Conservation (phyloP, 495 filamentous ascomycete genomes). For the Penicillium odoratum region DNA sequence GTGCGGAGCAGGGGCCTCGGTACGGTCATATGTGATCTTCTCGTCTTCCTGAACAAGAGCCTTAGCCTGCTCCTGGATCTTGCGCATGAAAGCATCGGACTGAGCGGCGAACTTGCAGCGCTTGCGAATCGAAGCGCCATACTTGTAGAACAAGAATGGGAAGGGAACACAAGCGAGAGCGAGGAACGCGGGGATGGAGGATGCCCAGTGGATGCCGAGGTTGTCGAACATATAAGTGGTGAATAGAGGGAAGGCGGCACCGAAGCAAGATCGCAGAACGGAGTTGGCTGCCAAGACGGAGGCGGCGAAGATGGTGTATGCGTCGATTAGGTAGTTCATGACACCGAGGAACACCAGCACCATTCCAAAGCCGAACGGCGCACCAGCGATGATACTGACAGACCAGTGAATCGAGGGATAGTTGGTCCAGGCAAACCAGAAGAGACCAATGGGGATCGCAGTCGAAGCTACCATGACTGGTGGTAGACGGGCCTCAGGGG, state of each 20-base stretch:
- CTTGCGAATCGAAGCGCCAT: slow-evolving; percentile 63
- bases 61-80: slow-evolving; percentile 35
- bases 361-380: slow-evolving; percentile 74
- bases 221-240: slow-evolving; percentile 73
- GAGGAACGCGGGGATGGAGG: slow-evolving; percentile 73
- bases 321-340: slow-evolving; percentile 80
- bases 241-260: slow-evolving; percentile 84
- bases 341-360: slow-evolving; percentile 73
- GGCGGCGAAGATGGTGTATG: slow-evolving; percentile 79
- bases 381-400: slow-evolving; percentile 61
- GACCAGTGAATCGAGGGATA: slow-evolving; percentile 68
- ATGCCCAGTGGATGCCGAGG: slow-evolving; percentile 82
- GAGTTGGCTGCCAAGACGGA: slow-evolving; percentile 78
- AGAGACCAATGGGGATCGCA: slow-evolving; percentile 52
- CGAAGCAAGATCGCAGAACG: slow-evolving; percentile 67
- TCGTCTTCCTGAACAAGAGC: slow-evolving; percentile 6
- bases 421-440: slow-evolving; percentile 72
- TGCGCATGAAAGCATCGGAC: slow-evolving; percentile 49
- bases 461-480: slow-evolving; percentile 44
- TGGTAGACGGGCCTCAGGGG: slow-evolving; percentile 51
- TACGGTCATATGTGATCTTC: slow-evolving; percentile 37
- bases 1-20: slow-evolving; percentile 38
- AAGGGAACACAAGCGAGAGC: slow-evolving; percentile 74
- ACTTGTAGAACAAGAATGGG: slow-evolving; percentile 79
- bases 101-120: slow-evolving; percentile 73